phyloP scores from a whole-genome alignment of 768 basidiomycete species.

The Multifurca ochricompacta region DNA sequence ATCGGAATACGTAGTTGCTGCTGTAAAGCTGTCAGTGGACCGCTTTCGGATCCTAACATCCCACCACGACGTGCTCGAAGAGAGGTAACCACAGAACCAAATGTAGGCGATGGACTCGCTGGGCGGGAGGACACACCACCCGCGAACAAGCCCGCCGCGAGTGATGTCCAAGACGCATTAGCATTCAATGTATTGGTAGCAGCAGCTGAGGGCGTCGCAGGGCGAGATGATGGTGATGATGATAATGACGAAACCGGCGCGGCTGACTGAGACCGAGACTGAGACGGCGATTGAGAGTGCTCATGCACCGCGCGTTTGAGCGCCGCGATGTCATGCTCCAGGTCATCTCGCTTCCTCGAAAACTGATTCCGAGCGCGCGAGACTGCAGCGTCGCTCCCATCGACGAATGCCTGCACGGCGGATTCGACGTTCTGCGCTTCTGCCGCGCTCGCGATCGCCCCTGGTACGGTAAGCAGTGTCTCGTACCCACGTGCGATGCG shows the following conservation, averaged over 20 bases:
- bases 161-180: slow-evolving; percentile 34
- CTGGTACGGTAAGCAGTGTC: slow-evolving; percentile 54
- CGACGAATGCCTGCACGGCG: slow-evolving; percentile 49
- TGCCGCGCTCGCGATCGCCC: slow-evolving; percentile 31
- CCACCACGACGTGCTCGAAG: slow-evolving; percentile 47
- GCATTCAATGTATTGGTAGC: slow-evolving; percentile 7
- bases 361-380: slow-evolving; percentile 42
- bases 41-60: slow-evolving; percentile 29
- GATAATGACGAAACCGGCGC: not conserved
- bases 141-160: slow-evolving; percentile 50
- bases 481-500: slow-evolving; percentile 60
- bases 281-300: slow-evolving; percentile 13
- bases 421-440: slow-evolving; percentile 35
- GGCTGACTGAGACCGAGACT: not conserved
- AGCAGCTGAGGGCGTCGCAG: slow-evolving; percentile 8
- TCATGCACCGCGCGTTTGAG: slow-evolving; percentile 56
- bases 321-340: slow-evolving; percentile 68
- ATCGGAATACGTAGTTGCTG: slow-evolving; percentile 53
- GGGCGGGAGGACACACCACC: slow-evolving; percentile 30
- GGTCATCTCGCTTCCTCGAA: slow-evolving; percentile 55
- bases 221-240: not conserved
- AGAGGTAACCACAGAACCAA: slow-evolving; percentile 63
- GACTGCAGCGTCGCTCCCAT: slow-evolving; percentile 44
- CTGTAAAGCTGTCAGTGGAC: slow-evolving; percentile 13
- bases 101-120: slow-evolving; percentile 45